phyloP scores from a whole-genome alignment of 2,329 filamentous ascomycete species.

The Penicillium sp. region DNA sequence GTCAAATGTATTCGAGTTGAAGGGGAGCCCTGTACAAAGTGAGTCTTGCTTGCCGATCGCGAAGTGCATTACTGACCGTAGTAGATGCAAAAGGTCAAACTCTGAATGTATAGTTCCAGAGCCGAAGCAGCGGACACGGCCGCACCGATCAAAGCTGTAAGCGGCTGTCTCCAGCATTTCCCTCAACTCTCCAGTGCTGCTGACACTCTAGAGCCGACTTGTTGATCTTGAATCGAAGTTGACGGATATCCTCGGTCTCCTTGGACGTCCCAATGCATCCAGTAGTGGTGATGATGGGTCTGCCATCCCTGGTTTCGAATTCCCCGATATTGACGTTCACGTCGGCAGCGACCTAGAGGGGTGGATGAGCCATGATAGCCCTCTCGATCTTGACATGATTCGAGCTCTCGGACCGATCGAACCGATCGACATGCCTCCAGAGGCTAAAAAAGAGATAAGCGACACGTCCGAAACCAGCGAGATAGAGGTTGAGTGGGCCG shows the following conservation, averaged over 20 bases:
- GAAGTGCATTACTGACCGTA: not conserved
- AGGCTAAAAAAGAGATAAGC: not conserved
- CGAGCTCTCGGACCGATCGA: not conserved
- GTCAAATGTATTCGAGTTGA: slow-evolving; percentile 9
- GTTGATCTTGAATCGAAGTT: slow-evolving; percentile 5
- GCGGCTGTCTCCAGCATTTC: not conserved
- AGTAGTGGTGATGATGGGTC: not conserved
- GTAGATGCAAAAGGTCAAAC: slow-evolving; percentile 3
- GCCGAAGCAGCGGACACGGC: not conserved
- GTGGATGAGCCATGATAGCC: not conserved
- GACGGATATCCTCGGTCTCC: not conserved
- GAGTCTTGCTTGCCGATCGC: not conserved
- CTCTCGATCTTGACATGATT: not conserved
- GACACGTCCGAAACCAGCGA: not conserved
- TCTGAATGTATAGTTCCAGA: slow-evolving; percentile 1
- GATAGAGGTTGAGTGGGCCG: not conserved
- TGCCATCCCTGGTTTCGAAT: not conserved
- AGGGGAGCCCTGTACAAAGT: slow-evolving; percentile 8
- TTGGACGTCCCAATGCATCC: not conserved
- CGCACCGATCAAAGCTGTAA: not conserved
- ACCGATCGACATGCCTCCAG: not conserved
- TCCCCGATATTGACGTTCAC: not conserved
- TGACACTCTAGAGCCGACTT: not conserved
- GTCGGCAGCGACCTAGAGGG: not conserved
- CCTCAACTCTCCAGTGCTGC: not conserved